These are phyloP conservation scores for Lentinus brumalis DNA, from an alignment of 768 basidiomycete species.

Conservation along the genomic window DNA sequence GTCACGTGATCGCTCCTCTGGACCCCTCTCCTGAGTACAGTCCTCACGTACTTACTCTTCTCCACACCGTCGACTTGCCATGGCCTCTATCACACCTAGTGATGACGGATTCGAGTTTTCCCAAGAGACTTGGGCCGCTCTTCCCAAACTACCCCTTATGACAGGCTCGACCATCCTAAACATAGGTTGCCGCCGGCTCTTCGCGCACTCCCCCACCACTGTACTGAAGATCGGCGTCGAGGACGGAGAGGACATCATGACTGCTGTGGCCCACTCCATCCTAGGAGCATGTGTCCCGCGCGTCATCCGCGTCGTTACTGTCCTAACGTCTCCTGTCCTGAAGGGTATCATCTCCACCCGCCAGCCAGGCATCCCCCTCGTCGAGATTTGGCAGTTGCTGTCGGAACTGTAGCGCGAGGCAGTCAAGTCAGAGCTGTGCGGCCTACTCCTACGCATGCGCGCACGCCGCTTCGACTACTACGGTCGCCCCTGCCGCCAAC, in stretches of 20 bases:
- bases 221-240: neutral
- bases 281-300: neutral
- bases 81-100: too few species aligned
- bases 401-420: too few species aligned
- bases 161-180: neutral
- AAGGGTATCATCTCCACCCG: neutral
- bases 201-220: neutral
- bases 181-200: neutral
- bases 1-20: neutral
- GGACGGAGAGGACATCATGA: slow-evolving; percentile 1
- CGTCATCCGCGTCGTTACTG: neutral
- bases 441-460: slow-evolving; percentile 1
- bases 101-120: neutral
- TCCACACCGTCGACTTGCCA: too few species aligned
- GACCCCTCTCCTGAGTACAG: too few species aligned
- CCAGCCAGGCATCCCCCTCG: neutral
- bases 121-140: neutral
- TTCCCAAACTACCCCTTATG: neutral
- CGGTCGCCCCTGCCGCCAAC: neutral
- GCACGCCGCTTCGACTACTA: neutral
- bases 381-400: neutral
- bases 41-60: too few species aligned
- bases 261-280: neutral
- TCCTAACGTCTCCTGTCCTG: neutral
- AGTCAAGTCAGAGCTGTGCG: slow-evolving; percentile 1